phyloP scores from a whole-genome alignment of 768 basidiomycete genomes.

The Mycena leptocephala region DNA sequence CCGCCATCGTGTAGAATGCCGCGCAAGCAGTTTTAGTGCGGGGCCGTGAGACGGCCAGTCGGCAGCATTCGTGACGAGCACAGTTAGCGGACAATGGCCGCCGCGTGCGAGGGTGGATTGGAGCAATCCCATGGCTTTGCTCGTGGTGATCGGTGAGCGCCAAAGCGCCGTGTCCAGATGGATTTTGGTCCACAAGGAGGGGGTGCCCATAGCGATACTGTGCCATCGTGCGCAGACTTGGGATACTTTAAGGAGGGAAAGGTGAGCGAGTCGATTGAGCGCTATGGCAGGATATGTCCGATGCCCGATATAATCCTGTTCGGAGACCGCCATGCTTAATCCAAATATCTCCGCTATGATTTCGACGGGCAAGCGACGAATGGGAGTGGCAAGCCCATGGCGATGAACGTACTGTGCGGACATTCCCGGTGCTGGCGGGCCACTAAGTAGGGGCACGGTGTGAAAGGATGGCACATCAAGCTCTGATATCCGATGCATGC shows the following conservation, averaged over 20 bases:
- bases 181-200: not conserved
- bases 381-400: not conserved
- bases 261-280: not conserved
- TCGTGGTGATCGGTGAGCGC: not conserved
- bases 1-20: constrained; percentile 9
- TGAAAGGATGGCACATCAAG: no score
- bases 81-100: not conserved
- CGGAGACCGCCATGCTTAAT: not conserved
- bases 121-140: not conserved
- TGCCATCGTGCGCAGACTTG: constrained; percentile 7
- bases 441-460: no score
- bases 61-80: not conserved
- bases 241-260: not conserved
- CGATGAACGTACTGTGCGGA: not conserved
- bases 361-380: constrained; percentile 4
- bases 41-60: not conserved
- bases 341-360: not conserved
- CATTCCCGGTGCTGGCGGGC: no score
- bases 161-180: not conserved
- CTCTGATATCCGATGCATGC: no score
- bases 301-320: not conserved
- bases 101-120: not conserved
- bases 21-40: not conserved
- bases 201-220: not conserved
- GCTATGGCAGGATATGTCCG: no score